Evolutionary conservation across 495 filamentous ascomycete genomes (phyloP).

Genomic region (Extremus antarcticus): DNA sequence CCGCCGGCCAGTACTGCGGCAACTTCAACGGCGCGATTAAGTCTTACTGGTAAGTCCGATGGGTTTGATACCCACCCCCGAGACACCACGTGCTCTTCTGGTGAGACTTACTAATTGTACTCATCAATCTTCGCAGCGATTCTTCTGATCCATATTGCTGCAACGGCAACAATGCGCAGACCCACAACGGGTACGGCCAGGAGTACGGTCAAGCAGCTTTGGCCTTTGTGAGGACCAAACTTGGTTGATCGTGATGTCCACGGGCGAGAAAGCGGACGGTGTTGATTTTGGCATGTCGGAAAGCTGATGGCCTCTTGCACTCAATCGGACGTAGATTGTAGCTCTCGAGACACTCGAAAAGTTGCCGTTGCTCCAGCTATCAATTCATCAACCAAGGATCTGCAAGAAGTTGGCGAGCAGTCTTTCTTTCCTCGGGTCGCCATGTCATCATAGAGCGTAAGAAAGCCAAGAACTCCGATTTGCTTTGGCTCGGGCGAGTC

Average conservation of each 20-base stretch:
- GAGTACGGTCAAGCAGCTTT: constrained; percentile 50
- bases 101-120: too few relatives aligned
- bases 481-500: constrained; percentile 10
- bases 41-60: too few relatives aligned
- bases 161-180: constrained; percentile 45
- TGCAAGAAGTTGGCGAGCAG: constrained; percentile 25
- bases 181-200: constrained; percentile 47
- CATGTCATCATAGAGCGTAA: constrained; percentile 30
- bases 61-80: too few relatives aligned
- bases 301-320: too few relatives aligned
- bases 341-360: too few relatives aligned
- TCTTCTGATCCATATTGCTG: constrained; percentile 53
- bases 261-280: too few relatives aligned
- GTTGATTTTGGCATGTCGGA: too few relatives aligned
- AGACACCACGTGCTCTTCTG: too few relatives aligned
- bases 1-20: constrained; percentile 43
- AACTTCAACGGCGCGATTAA: constrained; percentile 42
- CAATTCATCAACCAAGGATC: constrained; percentile 33
- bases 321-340: too few relatives aligned
- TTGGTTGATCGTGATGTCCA: constrained; percentile 17
- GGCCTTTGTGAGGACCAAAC: constrained; percentile 42
- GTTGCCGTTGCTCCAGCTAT: too few relatives aligned
- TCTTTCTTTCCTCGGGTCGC: constrained; percentile 29
- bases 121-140: too few relatives aligned
- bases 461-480: constrained; percentile 1